Base-by-base conservation (phyloP, 257 asterid species). In the Petrea volubilis region DNA sequence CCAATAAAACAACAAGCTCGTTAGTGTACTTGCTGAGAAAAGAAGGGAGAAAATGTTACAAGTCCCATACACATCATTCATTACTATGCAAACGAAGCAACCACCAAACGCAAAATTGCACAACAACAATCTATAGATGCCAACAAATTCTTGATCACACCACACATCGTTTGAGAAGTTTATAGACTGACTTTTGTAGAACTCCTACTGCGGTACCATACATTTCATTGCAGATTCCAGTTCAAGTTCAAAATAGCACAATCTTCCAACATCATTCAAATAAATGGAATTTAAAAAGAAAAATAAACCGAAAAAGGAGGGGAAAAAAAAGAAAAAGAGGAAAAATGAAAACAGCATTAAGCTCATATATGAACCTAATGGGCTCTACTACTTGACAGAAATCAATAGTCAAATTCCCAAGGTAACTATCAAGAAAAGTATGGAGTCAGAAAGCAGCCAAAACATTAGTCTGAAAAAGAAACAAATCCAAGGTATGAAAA, bases 401-500 rank as follows among this genome's bases (percentile, higher is more conserved):
- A 36, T 13, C 58, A 64, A 49, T 15, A 21, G 7, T 31, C 38
- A 31, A 38, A 38, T 12, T 43, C 58, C 17, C 68, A 56, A 28
- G 23, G 36, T 10, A 71, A 65, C 47, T 33, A 59, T 46, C 43
- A 60, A 10, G 13, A 43, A 31, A 56, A 31, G 27, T 34, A 41
- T 27, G 27, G 41, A 68, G 10, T 28, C 28, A 18, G 33, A 59
- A 60, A 56, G 56, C 44, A 70, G 61, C 31, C 34, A 52, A 64
- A 31, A 59, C 74, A 50, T 38, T 25, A 12, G 36, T 5, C 49
- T 25, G 15, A 36, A 7, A n/a, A 58, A 29, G 40, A 49, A 40
- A 18, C 13, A 20, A 68, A 50, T 5, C 3, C 10, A 28, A 65
- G 24, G 34, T 14, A 49, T 23, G 44, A 40, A 12, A 72, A 38